Conservation (phyloP, 2,329 filamentous ascomycete genomes). For the Graphilbum ipis-grandicollis region DNA sequence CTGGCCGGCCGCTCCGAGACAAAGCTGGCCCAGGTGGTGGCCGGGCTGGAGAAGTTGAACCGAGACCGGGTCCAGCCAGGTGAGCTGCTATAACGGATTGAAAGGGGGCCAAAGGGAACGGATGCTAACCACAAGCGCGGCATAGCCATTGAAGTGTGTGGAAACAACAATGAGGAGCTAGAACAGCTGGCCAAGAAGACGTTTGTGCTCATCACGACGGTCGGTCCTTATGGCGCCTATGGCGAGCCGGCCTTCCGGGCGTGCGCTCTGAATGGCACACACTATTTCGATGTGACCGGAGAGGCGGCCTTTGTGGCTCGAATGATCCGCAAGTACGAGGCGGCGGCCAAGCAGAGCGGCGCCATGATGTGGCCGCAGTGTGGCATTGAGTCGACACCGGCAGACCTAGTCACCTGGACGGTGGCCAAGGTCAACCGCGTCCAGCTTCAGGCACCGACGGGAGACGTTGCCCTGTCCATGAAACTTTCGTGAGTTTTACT, state of each 20-base stretch:
- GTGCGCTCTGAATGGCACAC: constrained; percentile 43
- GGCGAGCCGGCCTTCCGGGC: constrained; percentile 43
- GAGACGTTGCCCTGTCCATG: constrained; percentile 35
- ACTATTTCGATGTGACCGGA: constrained; percentile 47
- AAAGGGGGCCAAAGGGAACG: no score
- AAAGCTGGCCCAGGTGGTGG: constrained; percentile 54
- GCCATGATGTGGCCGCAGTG: constrained; percentile 44
- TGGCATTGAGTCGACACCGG: constrained; percentile 43
- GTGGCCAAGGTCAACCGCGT: constrained; percentile 32
- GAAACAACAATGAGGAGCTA: constrained; percentile 27
- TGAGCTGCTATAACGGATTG: constrained; percentile 14
- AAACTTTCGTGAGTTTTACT: constrained; percentile 1
- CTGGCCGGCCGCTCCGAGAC: constrained; percentile 64
- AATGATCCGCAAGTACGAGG: constrained; percentile 44
- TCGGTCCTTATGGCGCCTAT: constrained; percentile 39
- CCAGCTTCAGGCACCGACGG: constrained; percentile 28
- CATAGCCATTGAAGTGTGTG: constrained; percentile 34
- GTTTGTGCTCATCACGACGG: constrained; percentile 36
- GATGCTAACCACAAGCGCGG: no score
- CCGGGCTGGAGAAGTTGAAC: constrained; percentile 48
- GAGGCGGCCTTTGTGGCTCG: constrained; percentile 38
- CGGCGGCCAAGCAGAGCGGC: constrained; percentile 31
- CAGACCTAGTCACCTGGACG: constrained; percentile 40
- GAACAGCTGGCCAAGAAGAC: constrained; percentile 35
- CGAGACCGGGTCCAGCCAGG: constrained; percentile 54